Evolutionary conservation across 306 rosid species (phyloP), one percentile per base, ranked within the genome.

Genomic region (Quercus ilex): DNA sequence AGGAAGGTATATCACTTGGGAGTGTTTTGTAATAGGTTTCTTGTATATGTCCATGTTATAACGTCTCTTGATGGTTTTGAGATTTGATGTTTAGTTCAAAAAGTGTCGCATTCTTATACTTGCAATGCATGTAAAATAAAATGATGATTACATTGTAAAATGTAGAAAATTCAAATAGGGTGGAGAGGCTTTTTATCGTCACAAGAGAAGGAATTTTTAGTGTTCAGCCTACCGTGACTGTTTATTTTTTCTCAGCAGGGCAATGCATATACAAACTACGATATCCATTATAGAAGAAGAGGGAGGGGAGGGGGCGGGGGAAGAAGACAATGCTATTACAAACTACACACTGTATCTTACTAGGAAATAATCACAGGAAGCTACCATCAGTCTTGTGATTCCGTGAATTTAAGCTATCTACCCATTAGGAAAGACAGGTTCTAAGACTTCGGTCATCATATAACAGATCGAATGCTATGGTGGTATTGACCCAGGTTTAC

Each of bases 1-100:
- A 80, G 35, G 89, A 88, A 62, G 99, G 99, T 95, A 91, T 55
- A 26, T 49, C 46, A 69, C 58, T 56, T 23, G 26, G 26, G n/a
- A 18, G 72, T 33, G 21, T 67, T 19, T 67, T 67, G 72, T n/a
- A 15, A 33, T 64, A 18, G 38, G 7, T 67, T 5, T 35, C 8
- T 59, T 59, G 17, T 26, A 31, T 8, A 21, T 65, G 17, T 74
- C 8, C 46, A 41, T 51, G 5, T 21, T 74, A 33, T 18, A 8
- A 12, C 19, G 21, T 64, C 18, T 74, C 19, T 25, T 26, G 9
- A 62, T 58, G 64, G 64, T 58, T 58, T 46, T 58, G 38, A 63
- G 69, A 63, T 33, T 63, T 18, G 35, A 65, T 19, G 9, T 17
- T 65, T 15, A 31, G 17, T 10, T 65, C 51, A 35, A 18, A 19